phyloP scores from a whole-genome alignment of 78 protist species.

The Speleostelium caveatum region DNA sequence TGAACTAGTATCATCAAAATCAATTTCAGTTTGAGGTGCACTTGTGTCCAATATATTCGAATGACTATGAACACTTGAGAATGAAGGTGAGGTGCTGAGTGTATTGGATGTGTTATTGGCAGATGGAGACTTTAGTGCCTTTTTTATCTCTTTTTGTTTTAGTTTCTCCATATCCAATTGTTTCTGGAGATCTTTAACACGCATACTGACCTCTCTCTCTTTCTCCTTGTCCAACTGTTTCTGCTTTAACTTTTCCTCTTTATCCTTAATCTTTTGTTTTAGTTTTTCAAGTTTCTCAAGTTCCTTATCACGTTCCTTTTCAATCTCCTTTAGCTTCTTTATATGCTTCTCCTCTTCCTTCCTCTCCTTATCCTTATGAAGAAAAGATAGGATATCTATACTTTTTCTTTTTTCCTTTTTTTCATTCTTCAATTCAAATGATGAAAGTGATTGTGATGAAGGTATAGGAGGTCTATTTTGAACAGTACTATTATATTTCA shows the following conservation, averaged over 20 bases:
- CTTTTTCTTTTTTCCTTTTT: not conserved
- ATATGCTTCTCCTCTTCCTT: slow-evolving; percentile 10
- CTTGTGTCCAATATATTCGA: not conserved
- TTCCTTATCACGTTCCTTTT: slow-evolving; percentile 7
- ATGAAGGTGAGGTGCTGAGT: not conserved
- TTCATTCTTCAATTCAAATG: not conserved
- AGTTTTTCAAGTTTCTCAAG: not conserved
- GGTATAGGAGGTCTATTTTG: not conserved
- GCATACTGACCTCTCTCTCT: not conserved
- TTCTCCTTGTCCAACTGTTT: slow-evolving; percentile 2
- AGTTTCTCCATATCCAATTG: slow-evolving; percentile 2
- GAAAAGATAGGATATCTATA: not conserved
- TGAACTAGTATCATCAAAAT: slow-evolving; percentile 4
- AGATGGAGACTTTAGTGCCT: not conserved
- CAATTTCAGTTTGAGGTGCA: not conserved
- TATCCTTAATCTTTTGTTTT: not conserved
- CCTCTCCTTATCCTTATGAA: slow-evolving; percentile 14
- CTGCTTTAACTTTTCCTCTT: slow-evolving; percentile 8
- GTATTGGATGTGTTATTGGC: not conserved
- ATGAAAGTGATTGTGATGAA: not conserved
- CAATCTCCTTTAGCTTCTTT: not conserved
- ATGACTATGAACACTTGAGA: not conserved
- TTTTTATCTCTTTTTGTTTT: not conserved
- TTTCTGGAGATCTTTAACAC: not conserved
- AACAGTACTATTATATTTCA: not conserved